These are phyloP conservation scores for Ormosia emarginata DNA, from an alignment of 306 rosid species.

Conservation along the genomic window DNA sequence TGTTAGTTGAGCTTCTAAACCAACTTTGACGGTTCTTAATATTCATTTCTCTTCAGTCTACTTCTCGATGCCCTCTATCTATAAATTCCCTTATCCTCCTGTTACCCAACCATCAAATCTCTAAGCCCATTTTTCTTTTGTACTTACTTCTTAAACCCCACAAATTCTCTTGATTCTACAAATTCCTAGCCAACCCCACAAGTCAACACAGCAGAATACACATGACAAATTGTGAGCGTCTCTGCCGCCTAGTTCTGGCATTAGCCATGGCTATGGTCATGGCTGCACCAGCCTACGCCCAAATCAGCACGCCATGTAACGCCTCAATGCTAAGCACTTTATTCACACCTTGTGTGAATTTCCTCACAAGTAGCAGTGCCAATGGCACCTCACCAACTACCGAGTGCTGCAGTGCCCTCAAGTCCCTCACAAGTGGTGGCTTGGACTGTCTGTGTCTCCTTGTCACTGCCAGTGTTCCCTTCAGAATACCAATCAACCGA, in stretches of 20 bases:
- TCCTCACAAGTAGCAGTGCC: conserved; percentile 52
- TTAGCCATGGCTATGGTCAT: conserved; percentile 30
- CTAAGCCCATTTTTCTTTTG: not conserved
- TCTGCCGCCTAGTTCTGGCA: conserved; percentile 8
- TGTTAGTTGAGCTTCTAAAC: conserved; percentile 79
- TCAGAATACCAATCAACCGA: conserved; percentile 60
- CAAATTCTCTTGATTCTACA: conserved; percentile 1
- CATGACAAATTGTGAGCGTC: conserved; percentile 29
- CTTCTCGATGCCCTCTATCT: conserved; percentile 20
- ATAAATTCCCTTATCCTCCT: conserved; percentile 46
- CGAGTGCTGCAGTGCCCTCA: conserved; percentile 59
- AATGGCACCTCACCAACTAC: conserved; percentile 62
- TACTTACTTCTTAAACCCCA: not conserved
- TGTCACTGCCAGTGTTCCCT: conserved; percentile 49
- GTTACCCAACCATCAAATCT: conserved; percentile 18
- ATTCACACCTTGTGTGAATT: conserved; percentile 62
- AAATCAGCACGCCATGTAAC: conserved; percentile 61
- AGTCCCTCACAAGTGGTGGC: conserved; percentile 45
- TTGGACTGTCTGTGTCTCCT: conserved; percentile 67
- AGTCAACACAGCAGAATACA: not conserved
- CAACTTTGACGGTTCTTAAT: conserved; percentile 40
- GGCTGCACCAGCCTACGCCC: conserved; percentile 38
- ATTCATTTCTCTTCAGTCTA: conserved; percentile 1
- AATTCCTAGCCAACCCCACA: not conserved
- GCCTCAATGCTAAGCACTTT: conserved; percentile 41